Evolutionary conservation across 345 rosid species (phyloP).

Genomic region (Salix udensis): DNA sequence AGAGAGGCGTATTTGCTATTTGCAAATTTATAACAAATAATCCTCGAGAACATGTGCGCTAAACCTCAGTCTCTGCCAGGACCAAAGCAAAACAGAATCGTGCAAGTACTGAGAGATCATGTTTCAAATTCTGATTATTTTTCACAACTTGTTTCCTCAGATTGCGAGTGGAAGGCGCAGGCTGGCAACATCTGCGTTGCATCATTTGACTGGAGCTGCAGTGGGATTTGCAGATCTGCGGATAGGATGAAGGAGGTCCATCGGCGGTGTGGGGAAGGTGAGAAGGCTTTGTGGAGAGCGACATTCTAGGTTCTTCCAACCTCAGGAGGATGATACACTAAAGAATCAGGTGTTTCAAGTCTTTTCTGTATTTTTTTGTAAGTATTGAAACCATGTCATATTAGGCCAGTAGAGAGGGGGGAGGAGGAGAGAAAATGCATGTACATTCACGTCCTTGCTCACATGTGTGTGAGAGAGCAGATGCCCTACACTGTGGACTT

Average conservation of each 20-base stretch:
- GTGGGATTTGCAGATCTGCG: constrained; percentile 87
- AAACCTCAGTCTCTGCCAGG: too few species aligned
- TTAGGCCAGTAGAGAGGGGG: constrained; percentile 1
- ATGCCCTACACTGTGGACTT: constrained; percentile 21
- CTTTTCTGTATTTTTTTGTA: constrained; percentile 16
- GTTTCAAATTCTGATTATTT: background rate
- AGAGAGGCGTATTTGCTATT: too few species aligned
- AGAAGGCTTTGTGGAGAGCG: constrained; percentile 82
- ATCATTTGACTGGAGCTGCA: constrained; percentile 95
- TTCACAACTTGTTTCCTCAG: constrained; percentile 33
- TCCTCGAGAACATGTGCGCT: too few species aligned
- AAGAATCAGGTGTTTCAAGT: constrained; percentile 14
- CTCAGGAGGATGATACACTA: constrained; percentile 32
- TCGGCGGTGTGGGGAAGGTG: constrained; percentile 87
- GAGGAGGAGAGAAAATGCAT: constrained; percentile 5
- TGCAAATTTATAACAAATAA: too few species aligned
- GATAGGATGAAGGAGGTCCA: constrained; percentile 92
- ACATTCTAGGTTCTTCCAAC: constrained; percentile 48
- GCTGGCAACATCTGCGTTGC: constrained; percentile 95
- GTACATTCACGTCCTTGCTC: background rate
- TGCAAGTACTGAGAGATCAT: too few species aligned
- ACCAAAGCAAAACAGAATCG: too few species aligned
- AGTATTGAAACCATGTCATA: constrained; percentile 23
- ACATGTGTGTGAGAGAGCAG: constrained; percentile 4
- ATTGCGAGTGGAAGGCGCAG: constrained; percentile 97